These are phyloP conservation scores for Gaeumannomyces tritici DNA, from an alignment of 2,329 filamentous ascomycete species.

Conservation along the genomic window DNA sequence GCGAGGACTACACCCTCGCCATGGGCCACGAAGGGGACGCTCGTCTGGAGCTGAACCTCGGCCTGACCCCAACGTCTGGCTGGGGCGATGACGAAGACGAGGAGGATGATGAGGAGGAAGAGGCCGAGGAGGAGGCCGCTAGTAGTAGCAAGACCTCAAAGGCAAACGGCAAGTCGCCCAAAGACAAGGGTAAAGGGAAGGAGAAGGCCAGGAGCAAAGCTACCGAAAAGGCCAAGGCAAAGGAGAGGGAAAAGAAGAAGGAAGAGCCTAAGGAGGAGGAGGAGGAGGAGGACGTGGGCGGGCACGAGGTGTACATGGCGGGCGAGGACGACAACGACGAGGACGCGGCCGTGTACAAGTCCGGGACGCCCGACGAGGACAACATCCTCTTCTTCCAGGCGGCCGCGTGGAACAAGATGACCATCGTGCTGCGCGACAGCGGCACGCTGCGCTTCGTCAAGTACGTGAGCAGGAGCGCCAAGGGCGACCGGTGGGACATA, in stretches of 20 bases:
- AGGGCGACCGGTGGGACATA: slow-evolving; percentile 89
- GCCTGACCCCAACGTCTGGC: slow-evolving; percentile 73
- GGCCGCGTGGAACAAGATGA: slow-evolving; percentile 79
- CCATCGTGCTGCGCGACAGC: slow-evolving; percentile 78
- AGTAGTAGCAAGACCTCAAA: slow-evolving; percentile 17
- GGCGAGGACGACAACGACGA: slow-evolving; percentile 62
- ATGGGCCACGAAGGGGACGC: slow-evolving; percentile 71
- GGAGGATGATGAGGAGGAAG: slow-evolving; percentile 27
- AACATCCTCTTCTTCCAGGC: slow-evolving; percentile 56
- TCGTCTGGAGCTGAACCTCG: slow-evolving; percentile 77
- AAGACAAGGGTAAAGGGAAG: slow-evolving; percentile 22
- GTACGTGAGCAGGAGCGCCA: slow-evolving; percentile 76
- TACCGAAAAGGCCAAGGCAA: slow-evolving; percentile 10
- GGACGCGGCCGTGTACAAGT: slow-evolving; percentile 77
- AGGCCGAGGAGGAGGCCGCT: slow-evolving; percentile 7
- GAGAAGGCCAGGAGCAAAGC: slow-evolving; percentile 9
- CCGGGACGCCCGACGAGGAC: slow-evolving; percentile 53
- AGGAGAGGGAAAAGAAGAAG: slow-evolving; percentile 14
- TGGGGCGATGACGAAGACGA: slow-evolving; percentile 58
- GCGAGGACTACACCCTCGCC: slow-evolving; percentile 86
- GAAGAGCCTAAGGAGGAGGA: slow-evolving; percentile 20
- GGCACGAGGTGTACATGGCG: slow-evolving; percentile 90
- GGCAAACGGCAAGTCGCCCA: slow-evolving; percentile 20
- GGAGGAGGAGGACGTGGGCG: slow-evolving; percentile 42
- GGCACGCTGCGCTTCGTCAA: slow-evolving; percentile 91